Percentiles rank a stretch among this genome's conserved stretches.
These are phyloP conservation scores for Xylaria flabelliformis DNA, from an alignment of 495 filamentous ascomycete species.

Conservation along the genomic window DNA sequence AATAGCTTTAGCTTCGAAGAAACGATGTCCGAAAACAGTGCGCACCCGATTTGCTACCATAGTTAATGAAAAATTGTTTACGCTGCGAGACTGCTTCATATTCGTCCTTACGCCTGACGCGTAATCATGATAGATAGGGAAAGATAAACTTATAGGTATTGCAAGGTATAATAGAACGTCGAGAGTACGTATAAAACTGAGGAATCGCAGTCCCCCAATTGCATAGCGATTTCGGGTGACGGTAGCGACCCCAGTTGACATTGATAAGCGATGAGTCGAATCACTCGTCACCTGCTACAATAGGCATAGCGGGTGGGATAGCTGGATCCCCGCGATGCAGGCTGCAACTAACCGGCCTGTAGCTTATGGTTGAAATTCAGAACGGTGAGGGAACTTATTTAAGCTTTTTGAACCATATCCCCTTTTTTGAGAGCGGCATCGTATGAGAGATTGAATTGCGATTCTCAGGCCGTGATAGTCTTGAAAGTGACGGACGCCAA, in stretches of 20 bases:
- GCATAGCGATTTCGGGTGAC: neutral
- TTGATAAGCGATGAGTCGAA: constrained; percentile 15
- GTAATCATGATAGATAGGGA: neutral
- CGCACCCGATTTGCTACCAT: neutral
- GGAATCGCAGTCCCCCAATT: neutral
- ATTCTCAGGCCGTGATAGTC: neutral
- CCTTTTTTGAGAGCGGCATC: neutral
- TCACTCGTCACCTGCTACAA: constrained; percentile 8
- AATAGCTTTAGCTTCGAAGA: neutral
- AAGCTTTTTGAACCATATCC: neutral
- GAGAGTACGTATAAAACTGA: neutral
- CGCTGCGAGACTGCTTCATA: too few relatives aligned
- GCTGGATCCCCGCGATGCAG: neutral
- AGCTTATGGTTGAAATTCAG: neutral
- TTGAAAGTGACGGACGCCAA: neutral
- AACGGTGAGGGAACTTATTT: neutral
- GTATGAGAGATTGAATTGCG: neutral
- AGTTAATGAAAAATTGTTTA: neutral
- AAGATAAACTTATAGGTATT: neutral
- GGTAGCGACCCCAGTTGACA: neutral
- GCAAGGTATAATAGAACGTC: neutral
- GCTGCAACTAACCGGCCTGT: neutral
- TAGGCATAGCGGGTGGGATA: neutral
- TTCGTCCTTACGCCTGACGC: neutral
- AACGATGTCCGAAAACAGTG: neutral